phyloP scores from a whole-genome alignment of 306 rosid species.

The Citrullus mucosospermus region DNA sequence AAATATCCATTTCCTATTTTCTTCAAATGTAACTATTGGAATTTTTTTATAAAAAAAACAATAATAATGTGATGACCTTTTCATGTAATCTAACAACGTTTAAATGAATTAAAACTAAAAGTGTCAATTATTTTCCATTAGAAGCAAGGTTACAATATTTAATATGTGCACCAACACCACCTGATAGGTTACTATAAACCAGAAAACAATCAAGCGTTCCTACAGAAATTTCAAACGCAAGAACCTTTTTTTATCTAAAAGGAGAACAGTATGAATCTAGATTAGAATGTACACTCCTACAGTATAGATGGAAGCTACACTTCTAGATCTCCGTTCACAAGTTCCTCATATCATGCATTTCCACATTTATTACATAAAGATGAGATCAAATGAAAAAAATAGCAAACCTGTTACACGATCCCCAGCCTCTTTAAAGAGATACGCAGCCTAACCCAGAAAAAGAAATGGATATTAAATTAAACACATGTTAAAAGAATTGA shows the following conservation, averaged over 20 bases:
- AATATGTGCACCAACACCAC: neutral
- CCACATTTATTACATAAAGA: neutral
- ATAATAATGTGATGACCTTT: neutral
- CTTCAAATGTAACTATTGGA: neutral
- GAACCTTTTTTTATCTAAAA: neutral
- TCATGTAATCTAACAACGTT: too few species aligned
- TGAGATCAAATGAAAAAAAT: neutral
- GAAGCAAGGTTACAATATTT: neutral
- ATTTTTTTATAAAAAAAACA: too few species aligned
- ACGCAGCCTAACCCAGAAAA: slow-evolving; percentile 57
- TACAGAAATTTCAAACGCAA: neutral
- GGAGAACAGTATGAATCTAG: neutral
- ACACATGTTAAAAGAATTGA: neutral
- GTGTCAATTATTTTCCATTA: too few species aligned
- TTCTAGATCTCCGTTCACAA: neutral
- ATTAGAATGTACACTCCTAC: neutral
- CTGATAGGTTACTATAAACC: neutral
- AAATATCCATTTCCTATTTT: too few species aligned
- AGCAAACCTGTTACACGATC: slow-evolving; percentile 30
- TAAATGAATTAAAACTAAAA: too few species aligned
- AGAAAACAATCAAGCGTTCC: neutral
- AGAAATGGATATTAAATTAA: neutral
- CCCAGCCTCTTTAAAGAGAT: slow-evolving; percentile 48
- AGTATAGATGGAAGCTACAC: neutral
- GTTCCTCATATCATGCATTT: neutral